Evolutionary conservation across 108 stramenopile genomes (phyloP).

Genomic region (Mediolabrus comicus): DNA sequence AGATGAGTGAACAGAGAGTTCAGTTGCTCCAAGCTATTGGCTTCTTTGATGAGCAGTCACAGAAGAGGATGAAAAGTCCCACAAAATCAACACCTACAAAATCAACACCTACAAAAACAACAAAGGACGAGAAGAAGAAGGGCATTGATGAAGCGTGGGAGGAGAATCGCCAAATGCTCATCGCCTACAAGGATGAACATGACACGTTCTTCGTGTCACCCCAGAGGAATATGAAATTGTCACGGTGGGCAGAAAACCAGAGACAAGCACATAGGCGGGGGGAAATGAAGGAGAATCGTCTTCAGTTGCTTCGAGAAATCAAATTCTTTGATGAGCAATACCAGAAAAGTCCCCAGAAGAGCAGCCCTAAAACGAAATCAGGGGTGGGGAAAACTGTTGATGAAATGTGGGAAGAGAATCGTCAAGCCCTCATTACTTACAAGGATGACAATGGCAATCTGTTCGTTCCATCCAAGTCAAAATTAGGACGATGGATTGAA

Average conservation of each 20-base stretch:
- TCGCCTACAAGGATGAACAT: conserved; percentile 30
- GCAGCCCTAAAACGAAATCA: conserved; percentile 26
- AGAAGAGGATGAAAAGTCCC: conserved; percentile 29
- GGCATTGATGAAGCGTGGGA: not conserved
- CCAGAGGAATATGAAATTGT: conserved; percentile 13
- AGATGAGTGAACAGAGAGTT: conserved; percentile 20
- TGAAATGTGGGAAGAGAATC: not conserved
- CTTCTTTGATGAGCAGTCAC: conserved; percentile 42
- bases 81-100: conserved; percentile 35
- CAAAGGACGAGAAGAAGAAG: not conserved
- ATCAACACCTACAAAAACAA: not conserved
- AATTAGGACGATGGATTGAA: conserved; percentile 21
- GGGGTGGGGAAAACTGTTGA: not conserved
- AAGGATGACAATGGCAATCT: not conserved
- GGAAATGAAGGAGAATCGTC: not conserved
- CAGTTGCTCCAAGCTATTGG: conserved; percentile 22
- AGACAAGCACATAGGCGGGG: conserved; percentile 12
- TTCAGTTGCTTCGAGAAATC: conserved; percentile 21
- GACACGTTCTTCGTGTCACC: conserved; percentile 40
- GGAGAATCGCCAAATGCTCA: not conserved
- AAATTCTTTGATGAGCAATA: conserved; percentile 40
- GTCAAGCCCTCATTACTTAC: not conserved
- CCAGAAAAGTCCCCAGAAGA: conserved; percentile 32
- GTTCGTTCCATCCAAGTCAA: not conserved
- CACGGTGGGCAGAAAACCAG: conserved; percentile 34